Conservation (phyloP, 2,329 filamentous ascomycete genomes). For the Verruconis gallopava region DNA sequence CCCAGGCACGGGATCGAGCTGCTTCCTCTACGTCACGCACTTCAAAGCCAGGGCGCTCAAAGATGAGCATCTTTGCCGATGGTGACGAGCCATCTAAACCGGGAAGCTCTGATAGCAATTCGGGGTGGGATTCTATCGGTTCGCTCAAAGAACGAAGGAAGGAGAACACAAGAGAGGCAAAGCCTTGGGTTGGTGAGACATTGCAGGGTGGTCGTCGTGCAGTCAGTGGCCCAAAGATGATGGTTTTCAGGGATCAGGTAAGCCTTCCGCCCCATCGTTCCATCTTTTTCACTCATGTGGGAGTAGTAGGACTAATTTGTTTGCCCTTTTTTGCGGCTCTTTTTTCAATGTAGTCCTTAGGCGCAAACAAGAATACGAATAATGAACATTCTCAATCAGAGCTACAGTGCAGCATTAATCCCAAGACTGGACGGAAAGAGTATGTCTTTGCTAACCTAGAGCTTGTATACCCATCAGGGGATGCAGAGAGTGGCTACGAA, state of each 20-base stretch:
- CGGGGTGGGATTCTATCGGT: constrained; percentile 87
- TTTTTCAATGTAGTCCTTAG: constrained; percentile 41
- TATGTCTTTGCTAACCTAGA: constrained; percentile 79
- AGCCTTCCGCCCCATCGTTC: constrained; percentile 31
- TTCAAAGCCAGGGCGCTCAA: constrained; percentile 58
- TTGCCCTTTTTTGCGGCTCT: constrained; percentile 27
- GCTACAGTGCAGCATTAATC: constrained; percentile 72
- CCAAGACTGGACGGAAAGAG: constrained; percentile 70
- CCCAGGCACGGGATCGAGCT: constrained; percentile 45
- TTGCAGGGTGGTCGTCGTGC: constrained; percentile 78
- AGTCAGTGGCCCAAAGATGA: constrained; percentile 64
- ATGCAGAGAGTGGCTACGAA: constrained; percentile 54
- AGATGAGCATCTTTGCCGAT: constrained; percentile 75
- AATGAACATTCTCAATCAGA: constrained; percentile 32
- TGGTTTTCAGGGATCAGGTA: constrained; percentile 93
- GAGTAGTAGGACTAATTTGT: not conserved
- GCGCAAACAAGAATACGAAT: constrained; percentile 21
- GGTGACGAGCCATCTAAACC: constrained; percentile 35
- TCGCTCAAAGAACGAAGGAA: constrained; percentile 81
- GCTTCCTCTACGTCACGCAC: constrained; percentile 30
- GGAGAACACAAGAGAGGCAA: constrained; percentile 77
- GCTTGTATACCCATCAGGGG: constrained; percentile 67
- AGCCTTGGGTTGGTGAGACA: constrained; percentile 85
- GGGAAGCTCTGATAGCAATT: constrained; percentile 43
- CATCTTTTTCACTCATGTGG: not conserved